A percentile compares a stretch with the other conserved stretches of the same genome.
These are phyloP conservation scores for Yarrowia porcina DNA, from an alignment of 805 yeast species.

Conservation along the genomic window DNA sequence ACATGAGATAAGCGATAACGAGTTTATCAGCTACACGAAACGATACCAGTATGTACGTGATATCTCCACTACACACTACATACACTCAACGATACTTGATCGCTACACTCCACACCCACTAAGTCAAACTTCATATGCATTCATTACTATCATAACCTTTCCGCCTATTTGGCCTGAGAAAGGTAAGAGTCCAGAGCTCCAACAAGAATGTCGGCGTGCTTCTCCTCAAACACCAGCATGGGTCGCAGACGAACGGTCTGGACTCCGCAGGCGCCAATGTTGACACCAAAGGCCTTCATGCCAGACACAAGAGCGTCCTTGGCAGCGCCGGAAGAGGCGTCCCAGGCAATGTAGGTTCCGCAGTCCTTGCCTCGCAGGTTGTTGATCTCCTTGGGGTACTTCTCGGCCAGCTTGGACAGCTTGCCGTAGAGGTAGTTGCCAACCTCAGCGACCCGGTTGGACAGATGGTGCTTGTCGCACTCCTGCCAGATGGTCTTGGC, in stretches of 20 bases:
- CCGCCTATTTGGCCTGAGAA: background rate
- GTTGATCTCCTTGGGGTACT: conserved; percentile 50
- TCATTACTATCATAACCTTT: background rate
- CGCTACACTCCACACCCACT: too few relatives aligned
- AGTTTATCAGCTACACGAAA: too few relatives aligned
- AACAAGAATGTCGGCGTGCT: conserved; percentile 70
- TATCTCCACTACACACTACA: too few relatives aligned
- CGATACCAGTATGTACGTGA: too few relatives aligned
- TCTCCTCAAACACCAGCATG: conserved; percentile 69
- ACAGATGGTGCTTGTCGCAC: conserved; percentile 57
- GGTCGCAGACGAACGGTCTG: conserved; percentile 79
- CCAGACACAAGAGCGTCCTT: conserved; percentile 62
- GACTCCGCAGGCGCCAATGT: conserved; percentile 83
- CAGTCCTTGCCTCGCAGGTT: conserved; percentile 71
- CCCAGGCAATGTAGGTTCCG: conserved; percentile 85
- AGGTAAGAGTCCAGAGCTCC: conserved; percentile 42
- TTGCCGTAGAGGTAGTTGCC: conserved; percentile 64
- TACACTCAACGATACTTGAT: too few relatives aligned
- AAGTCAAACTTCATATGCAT: background rate
- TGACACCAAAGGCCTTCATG: conserved; percentile 64
- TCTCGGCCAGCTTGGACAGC: conserved; percentile 52
- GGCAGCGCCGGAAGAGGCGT: conserved; percentile 49
- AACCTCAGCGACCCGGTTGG: conserved; percentile 53
- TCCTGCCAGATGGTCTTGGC: conserved; percentile 72
- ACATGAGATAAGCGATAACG: background rate